Base-by-base conservation (phyloP, 169 alveolate species). In the Theileria annulata region DNA sequence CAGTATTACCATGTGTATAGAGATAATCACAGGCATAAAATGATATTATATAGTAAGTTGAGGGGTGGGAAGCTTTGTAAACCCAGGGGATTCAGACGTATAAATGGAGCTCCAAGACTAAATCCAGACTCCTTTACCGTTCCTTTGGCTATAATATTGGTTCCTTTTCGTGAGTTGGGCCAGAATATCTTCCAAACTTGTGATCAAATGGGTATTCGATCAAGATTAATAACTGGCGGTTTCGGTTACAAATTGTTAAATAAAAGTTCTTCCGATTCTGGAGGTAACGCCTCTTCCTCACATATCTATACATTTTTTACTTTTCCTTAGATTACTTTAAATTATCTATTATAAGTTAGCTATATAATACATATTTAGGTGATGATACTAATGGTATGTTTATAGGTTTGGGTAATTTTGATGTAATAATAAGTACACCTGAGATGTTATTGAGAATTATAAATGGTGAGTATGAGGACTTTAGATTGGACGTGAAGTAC, bases 201-300 rank as follows among this genome's bases (percentile, higher is more conserved):
- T 33, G 70, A 48, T 33, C 42, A 83, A 25, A 33, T 77, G 63
- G 47, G 72, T 4, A 35, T 83, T 3, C 48, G 86, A 23, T 28
- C 90, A 2, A 66, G 77, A 35, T 48, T 83, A 63, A 10, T 83
- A 4, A 86, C 86, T 3, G 90, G 90, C 1, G 90, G 90, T 2
- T 21, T 27, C 60, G 90, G 90, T 17, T 76, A 83, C 68, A 83
- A 83, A 37, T 67, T 58, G 35, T 72, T 62, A 75, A 4, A 80
- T 27, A 12, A 64, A 31, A 59, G 70, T 51, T 28, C 54, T 21
- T 19, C 37, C 0, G 3, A 35, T 67, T 28, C 51, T 42, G 51
- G 51, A 42, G 51, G 51, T 42, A 42, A n/a, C n/a, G n/a, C 15
- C 15, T 42, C 13, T 2, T 42, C 15, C 6, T 8, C 15, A 42